phyloP scores from a whole-genome alignment of 2,329 filamentous ascomycete species.

The Fusarium sp. region DNA sequence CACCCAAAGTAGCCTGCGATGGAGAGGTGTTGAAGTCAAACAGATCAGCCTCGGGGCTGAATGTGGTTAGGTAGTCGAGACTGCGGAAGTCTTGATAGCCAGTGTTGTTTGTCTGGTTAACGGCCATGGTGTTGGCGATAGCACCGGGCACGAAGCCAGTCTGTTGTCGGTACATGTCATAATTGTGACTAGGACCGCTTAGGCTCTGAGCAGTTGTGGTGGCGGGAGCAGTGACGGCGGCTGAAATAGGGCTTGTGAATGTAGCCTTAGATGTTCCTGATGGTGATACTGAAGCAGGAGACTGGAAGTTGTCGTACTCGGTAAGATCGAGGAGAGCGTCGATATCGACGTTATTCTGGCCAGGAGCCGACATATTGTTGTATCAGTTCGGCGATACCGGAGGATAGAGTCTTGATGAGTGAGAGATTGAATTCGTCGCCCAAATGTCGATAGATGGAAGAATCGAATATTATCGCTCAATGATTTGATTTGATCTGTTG shows the following conservation, averaged over 20 bases:
- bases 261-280: slow-evolving; percentile 64
- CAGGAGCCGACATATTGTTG: slow-evolving; percentile 55
- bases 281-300: slow-evolving; percentile 69
- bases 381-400: slow-evolving; percentile 25
- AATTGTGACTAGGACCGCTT: slow-evolving; percentile 90
- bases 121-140: slow-evolving; percentile 80
- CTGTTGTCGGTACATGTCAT: slow-evolving; percentile 95
- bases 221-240: slow-evolving; percentile 67
- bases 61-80: slow-evolving; percentile 66
- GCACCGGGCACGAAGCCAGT: slow-evolving; percentile 91
- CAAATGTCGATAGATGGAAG: not conserved
- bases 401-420: slow-evolving; percentile 14
- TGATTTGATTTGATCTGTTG: not conserved
- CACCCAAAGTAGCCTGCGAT: slow-evolving; percentile 69
- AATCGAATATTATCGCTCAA: not conserved
- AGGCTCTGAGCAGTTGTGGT: slow-evolving; percentile 71
- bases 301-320: slow-evolving; percentile 74
- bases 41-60: slow-evolving; percentile 72
- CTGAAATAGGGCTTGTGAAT: slow-evolving; percentile 64
- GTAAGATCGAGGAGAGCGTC: slow-evolving; percentile 72
- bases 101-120: slow-evolving; percentile 73
- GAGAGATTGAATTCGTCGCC: slow-evolving; percentile 16
- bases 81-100: slow-evolving; percentile 64
- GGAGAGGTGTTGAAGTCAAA: slow-evolving; percentile 80
- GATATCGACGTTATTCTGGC: slow-evolving; percentile 63